A percentile compares a stretch with the other conserved stretches of the same genome.
Evolutionary conservation across 2,329 filamentous ascomycete species (phyloP).

Genomic region (Colletotrichum sp.): DNA sequence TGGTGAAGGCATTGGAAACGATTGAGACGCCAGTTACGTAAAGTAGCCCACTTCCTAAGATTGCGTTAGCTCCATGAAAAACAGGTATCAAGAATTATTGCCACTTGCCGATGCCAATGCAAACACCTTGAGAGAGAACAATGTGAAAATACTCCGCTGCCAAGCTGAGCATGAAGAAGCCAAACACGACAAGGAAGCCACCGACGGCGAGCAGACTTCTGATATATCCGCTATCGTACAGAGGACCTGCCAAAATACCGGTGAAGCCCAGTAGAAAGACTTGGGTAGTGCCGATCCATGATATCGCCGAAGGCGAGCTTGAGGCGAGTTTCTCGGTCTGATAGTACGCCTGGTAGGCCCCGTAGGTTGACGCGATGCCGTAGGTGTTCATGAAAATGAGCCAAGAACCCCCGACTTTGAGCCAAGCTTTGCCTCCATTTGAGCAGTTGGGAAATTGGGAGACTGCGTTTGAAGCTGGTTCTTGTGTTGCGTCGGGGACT

Average conservation of each 20-base stretch:
- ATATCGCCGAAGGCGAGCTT: slow-evolving; percentile 28
- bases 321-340: slow-evolving; percentile 27
- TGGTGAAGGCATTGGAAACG: not conserved
- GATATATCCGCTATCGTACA: slow-evolving; percentile 52
- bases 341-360: slow-evolving; percentile 60
- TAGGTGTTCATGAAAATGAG: slow-evolving; percentile 52
- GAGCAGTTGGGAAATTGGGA: not conserved
- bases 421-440: slow-evolving; percentile 47
- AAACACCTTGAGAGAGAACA: not conserved
- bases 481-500: not conserved
- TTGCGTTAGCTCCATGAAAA: not conserved
- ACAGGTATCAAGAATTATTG: too few species aligned
- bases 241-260: slow-evolving; percentile 45
- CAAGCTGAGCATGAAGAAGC: not conserved
- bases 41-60: not conserved
- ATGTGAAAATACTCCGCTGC: not conserved
- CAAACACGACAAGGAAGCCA: not conserved
- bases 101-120: not conserved
- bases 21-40: not conserved
- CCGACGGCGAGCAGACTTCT: slow-evolving; percentile 34
- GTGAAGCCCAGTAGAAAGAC: slow-evolving; percentile 48
- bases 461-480: not conserved
- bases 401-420: slow-evolving; percentile 49
- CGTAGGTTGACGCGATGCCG: slow-evolving; percentile 43
- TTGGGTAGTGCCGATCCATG: slow-evolving; percentile 53